Conservation (phyloP, 2,329 filamentous ascomycete species). For the Curvularia sp. region DNA sequence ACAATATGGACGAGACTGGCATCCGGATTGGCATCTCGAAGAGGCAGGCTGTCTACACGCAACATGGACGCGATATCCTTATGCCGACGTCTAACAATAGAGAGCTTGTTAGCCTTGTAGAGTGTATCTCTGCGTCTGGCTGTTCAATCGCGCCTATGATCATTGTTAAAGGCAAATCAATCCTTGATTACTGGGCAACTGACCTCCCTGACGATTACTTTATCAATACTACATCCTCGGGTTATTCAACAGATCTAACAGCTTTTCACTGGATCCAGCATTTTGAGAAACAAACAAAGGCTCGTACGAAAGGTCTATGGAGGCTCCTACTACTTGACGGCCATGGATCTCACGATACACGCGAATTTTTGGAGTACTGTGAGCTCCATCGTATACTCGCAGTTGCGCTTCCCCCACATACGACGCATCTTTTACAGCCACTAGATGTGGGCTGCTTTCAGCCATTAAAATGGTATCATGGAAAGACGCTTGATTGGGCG, state of each 20-base stretch:
- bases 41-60: conserved; percentile 4
- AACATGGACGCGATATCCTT: conserved; percentile 3
- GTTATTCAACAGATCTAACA: conserved; percentile 46
- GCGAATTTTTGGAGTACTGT: conserved; percentile 47
- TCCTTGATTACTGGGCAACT: conserved; percentile 8
- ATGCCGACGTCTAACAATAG: conserved; percentile 10
- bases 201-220: conserved; percentile 11
- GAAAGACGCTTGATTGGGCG: conserved; percentile 16
- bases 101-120: conserved; percentile 7
- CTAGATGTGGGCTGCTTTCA: conserved; percentile 16
- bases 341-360: conserved; percentile 44
- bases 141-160: conserved; percentile 5
- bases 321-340: conserved; percentile 50
- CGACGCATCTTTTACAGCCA: conserved; percentile 13
- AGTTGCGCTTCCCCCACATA: conserved; percentile 10
- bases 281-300: conserved; percentile 45
- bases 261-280: conserved; percentile 48
- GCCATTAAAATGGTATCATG: conserved; percentile 15
- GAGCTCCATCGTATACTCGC: conserved; percentile 42
- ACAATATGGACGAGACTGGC: not conserved
- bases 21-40: conserved; percentile 12
- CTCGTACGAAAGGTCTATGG: conserved; percentile 34
- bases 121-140: not conserved
- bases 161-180: conserved; percentile 6
- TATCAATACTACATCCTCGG: conserved; percentile 33